Evolutionary conservation across 495 filamentous ascomycete species (phyloP).

Genomic region (Amorphotheca resinae): DNA sequence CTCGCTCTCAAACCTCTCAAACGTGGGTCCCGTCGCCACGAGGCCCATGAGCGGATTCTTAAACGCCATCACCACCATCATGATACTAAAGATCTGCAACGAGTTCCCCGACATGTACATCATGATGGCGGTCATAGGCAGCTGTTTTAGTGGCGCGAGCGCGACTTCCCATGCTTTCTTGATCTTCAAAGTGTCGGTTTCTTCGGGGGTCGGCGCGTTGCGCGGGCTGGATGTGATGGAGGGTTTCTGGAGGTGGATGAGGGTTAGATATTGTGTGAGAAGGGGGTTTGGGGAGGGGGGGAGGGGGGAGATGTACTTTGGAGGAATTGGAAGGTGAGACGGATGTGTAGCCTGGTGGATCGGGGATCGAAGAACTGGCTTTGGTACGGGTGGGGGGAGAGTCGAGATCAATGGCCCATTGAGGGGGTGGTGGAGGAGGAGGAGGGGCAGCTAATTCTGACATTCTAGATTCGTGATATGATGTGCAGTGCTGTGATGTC

Average conservation of each 20-base stretch:
- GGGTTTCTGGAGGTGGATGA: constrained; percentile 25
- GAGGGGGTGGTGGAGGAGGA: constrained; percentile 40
- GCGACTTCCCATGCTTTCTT: constrained; percentile 99
- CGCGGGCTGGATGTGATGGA: constrained; percentile 22
- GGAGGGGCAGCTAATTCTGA: too few relatives aligned
- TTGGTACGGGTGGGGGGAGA: constrained; percentile 44
- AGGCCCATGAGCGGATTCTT: constrained; percentile 87
- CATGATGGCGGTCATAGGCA: constrained; percentile 98
- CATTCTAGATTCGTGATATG: too few relatives aligned
- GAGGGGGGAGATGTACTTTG: constrained; percentile 32
- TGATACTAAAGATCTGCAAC: constrained; percentile 97
- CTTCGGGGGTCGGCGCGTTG: constrained; percentile 52
- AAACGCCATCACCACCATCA: constrained; percentile 99
- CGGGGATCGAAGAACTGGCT: constrained; percentile 53
- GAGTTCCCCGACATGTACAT: constrained; percentile 99
- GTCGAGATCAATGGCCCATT: constrained; percentile 73
- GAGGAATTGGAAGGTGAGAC: constrained; percentile 28
- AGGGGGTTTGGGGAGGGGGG: background rate
- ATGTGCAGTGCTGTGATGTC: too few relatives aligned
- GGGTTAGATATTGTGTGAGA: constrained; percentile 4
- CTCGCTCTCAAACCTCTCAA: constrained; percentile 79
- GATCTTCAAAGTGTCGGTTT: constrained; percentile 88
- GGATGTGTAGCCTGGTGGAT: constrained; percentile 78
- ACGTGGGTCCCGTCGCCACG: constrained; percentile 62
- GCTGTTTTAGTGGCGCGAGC: constrained; percentile 80